These are phyloP conservation scores for Mollisia scopiformis DNA, from an alignment of 2,329 filamentous ascomycete species.

Conservation along the genomic window DNA sequence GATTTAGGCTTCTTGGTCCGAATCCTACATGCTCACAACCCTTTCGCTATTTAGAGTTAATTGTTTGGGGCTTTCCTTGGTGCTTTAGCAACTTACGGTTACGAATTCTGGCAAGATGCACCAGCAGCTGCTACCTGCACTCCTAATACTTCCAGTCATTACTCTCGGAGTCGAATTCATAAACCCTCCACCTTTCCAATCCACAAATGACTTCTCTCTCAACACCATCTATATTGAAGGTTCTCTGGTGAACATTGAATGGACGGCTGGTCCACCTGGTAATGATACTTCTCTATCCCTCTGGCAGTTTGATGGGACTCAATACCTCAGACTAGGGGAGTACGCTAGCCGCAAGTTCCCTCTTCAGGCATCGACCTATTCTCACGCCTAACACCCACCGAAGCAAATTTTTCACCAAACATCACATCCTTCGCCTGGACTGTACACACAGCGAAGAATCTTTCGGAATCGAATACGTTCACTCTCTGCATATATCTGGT, in stretches of 20 bases:
- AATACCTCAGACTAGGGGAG: neutral
- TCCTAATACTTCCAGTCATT: too few relatives aligned
- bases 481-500: slow-evolving; percentile 11
- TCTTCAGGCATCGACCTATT: neutral
- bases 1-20: too few relatives aligned
- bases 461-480: slow-evolving; percentile 16
- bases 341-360: slow-evolving; percentile 6
- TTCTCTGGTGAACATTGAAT: neutral
- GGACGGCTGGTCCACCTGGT: neutral
- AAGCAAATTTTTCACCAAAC: slow-evolving; percentile 1
- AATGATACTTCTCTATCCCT: slow-evolving; percentile 9
- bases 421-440: slow-evolving; percentile 5
- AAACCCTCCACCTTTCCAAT: neutral
- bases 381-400: neutral
- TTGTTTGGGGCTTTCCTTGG: too few relatives aligned
- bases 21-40: too few relatives aligned
- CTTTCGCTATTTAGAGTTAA: too few relatives aligned
- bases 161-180: neutral
- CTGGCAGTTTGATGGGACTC: slow-evolving; percentile 15
- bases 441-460: slow-evolving; percentile 16
- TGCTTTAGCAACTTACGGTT: too few relatives aligned
- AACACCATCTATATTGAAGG: neutral
- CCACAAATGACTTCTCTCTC: neutral
- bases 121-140: too few relatives aligned
- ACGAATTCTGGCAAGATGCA: too few relatives aligned